Evolutionary conservation across 805 yeast genomes (phyloP), one percentile per base, ranked within the genome.

Genomic region (Metschnikowia koreensis): DNA sequence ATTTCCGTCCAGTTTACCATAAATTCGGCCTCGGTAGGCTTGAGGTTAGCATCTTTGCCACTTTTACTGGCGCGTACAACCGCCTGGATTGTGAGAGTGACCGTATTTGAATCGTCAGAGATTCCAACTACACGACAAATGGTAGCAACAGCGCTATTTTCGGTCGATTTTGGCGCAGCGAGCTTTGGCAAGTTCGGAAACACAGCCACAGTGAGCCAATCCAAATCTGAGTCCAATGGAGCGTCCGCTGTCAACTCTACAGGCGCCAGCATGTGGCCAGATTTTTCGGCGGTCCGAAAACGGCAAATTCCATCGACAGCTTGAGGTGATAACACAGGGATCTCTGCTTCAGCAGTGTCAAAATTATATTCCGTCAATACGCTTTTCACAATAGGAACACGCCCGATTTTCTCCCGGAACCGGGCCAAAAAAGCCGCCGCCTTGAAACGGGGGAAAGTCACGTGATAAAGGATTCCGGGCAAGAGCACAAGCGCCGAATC

Each of bases 391-490:
- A 68, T 53, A 6, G 74, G 58, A 17, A 71, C 57, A 28, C 60
- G 47, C 16, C 62, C 57, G 7, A 64, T 60, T 43, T 66, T 66
- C 8, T 66, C 58, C 44, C 70, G 62, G 60, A 69, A 81, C 28
- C 78, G 69, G 22, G 74, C 67, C 41, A 82, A 65, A 16, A 83
- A 63, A 3, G 75, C 69, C 10, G 77, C 72, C 1, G 82, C 85
- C 47, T 75, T 73, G 48, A 70, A 66, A 48, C 76, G 69, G 15
- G 76, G 65, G 48, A 82, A 77, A 1, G 81, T 70, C n/a, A 84
- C 80, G 50, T 81, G 77, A 65, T 84, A 84, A 26, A 82, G 71
- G 39, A 84, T 78, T 0, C 88, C 88, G 1, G 90, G 89, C 8
- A 84, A 60, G 31, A 83, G 73, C 12, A 84, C 81, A 47, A 74